Conservation (phyloP, 768 basidiomycete genomes). For the Lentinus brumalis region DNA sequence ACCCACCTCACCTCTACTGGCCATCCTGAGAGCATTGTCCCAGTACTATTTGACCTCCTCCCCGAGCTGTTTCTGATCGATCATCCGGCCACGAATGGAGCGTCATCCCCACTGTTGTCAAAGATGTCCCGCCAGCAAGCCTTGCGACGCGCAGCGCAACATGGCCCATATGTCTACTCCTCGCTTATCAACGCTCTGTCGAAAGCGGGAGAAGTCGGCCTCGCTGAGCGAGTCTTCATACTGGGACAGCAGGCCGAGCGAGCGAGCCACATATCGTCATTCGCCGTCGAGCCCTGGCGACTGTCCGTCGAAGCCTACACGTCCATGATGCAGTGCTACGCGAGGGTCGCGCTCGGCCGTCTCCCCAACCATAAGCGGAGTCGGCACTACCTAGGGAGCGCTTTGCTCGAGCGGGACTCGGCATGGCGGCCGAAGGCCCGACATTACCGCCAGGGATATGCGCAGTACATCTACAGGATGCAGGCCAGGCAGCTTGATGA, state of each 20-base stretch:
- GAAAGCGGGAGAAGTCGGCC: conserved; percentile 53
- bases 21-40: conserved; percentile 43
- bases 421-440: conserved; percentile 26
- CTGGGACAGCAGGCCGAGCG: conserved; percentile 61
- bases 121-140: conserved; percentile 25
- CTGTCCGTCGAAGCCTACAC: conserved; percentile 72
- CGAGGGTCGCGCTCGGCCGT: conserved; percentile 41
- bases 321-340: conserved; percentile 67
- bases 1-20: conserved; percentile 52
- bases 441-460: conserved; percentile 38
- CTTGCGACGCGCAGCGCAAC: conserved; percentile 45
- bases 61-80: conserved; percentile 50
- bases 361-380: conserved; percentile 14
- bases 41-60: conserved; percentile 54
- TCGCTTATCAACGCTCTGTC: conserved; percentile 59
- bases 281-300: conserved; percentile 53
- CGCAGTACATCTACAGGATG: conserved; percentile 29
- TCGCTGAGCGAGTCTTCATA: conserved; percentile 66
- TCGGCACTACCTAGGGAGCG: background rate
- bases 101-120: background rate
- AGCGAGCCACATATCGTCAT: conserved; percentile 46
- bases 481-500: background rate
- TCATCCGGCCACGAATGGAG: conserved; percentile 35
- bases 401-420: background rate
- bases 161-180: conserved; percentile 65